A percentile compares a stretch with the other conserved stretches of the same genome.
These are phyloP conservation scores for Cutaneotrichosporon sp. DNA, from an alignment of 1,284 basidiomycete species.

Conservation along the genomic window DNA sequence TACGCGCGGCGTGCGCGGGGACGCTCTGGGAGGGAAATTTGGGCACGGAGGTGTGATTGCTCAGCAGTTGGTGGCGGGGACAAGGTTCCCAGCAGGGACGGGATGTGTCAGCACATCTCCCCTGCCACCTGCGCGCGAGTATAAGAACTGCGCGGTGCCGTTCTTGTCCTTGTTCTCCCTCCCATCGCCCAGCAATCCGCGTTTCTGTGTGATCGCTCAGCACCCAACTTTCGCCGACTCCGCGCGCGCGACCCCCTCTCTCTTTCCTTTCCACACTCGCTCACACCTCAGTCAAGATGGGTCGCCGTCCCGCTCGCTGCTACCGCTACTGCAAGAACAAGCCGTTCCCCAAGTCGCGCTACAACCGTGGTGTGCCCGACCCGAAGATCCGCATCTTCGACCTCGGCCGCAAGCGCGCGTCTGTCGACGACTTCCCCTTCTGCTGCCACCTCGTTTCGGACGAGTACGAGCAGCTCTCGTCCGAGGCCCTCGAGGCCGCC, in stretches of 20 bases:
- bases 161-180: background rate
- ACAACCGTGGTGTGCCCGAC: constrained; percentile 98
- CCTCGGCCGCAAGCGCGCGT: constrained; percentile 91
- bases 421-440: constrained; percentile 96
- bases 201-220: background rate
- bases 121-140: background rate
- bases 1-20: background rate
- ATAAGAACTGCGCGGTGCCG: background rate
- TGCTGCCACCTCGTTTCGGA: constrained; percentile 96
- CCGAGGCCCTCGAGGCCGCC: constrained; percentile 95
- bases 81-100: background rate
- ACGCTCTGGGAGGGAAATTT: background rate
- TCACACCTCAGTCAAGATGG: constrained; percentile 62
- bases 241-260: background rate
- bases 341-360: constrained; percentile 81
- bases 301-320: constrained; percentile 93
- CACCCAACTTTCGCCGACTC: background rate
- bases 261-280: constrained; percentile 5
- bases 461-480: constrained; percentile 97
- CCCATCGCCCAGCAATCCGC: background rate
- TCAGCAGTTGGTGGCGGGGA: constrained; percentile 8
- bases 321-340: constrained; percentile 99
- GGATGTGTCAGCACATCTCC: background rate
- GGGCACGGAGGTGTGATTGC: background rate
- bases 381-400: constrained; percentile 95